phyloP scores from a whole-genome alignment of 2,329 filamentous ascomycete genomes.

The Ascochyta viciae-villosae region DNA sequence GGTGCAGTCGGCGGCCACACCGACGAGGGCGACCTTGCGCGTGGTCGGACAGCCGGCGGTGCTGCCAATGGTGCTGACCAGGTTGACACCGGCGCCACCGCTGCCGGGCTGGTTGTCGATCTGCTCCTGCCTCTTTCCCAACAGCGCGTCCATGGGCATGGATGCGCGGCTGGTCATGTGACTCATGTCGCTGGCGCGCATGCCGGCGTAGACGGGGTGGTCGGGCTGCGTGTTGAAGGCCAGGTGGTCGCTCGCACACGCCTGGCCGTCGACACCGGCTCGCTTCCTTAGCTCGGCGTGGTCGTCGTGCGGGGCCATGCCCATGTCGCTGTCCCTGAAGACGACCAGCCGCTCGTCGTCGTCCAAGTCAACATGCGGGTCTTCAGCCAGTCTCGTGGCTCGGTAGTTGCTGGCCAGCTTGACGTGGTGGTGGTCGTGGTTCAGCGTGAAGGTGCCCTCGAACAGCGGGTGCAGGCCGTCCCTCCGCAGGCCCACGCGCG shows the following conservation, averaged over 20 bases:
- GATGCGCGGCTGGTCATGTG: slow-evolving; percentile 60
- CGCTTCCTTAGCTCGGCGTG: slow-evolving; percentile 70
- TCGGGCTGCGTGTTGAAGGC: slow-evolving; percentile 78
- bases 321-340: slow-evolving; percentile 89
- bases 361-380: slow-evolving; percentile 68
- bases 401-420: slow-evolving; percentile 77
- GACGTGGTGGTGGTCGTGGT: slow-evolving; percentile 85
- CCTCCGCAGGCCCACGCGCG: slow-evolving; percentile 75
- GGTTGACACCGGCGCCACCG: slow-evolving; percentile 80
- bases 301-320: slow-evolving; percentile 45
- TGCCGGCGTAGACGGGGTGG: slow-evolving; percentile 68
- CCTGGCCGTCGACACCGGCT: slow-evolving; percentile 40
- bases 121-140: slow-evolving; percentile 70
- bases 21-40: slow-evolving; percentile 89
- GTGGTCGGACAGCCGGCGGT: slow-evolving; percentile 85
- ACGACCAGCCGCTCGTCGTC: slow-evolving; percentile 83
- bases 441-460: slow-evolving; percentile 84
- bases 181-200: slow-evolving; percentile 59
- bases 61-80: slow-evolving; percentile 79
- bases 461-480: slow-evolving; percentile 85
- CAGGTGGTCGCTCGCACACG: slow-evolving; percentile 78
- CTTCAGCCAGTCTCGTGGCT: slow-evolving; percentile 70
- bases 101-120: slow-evolving; percentile 73
- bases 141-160: slow-evolving; percentile 70
- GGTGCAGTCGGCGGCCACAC: slow-evolving; percentile 90